Evolutionary conservation across 2,329 filamentous ascomycete genomes (phyloP).

Genomic region (Cytospora leucostoma): DNA sequence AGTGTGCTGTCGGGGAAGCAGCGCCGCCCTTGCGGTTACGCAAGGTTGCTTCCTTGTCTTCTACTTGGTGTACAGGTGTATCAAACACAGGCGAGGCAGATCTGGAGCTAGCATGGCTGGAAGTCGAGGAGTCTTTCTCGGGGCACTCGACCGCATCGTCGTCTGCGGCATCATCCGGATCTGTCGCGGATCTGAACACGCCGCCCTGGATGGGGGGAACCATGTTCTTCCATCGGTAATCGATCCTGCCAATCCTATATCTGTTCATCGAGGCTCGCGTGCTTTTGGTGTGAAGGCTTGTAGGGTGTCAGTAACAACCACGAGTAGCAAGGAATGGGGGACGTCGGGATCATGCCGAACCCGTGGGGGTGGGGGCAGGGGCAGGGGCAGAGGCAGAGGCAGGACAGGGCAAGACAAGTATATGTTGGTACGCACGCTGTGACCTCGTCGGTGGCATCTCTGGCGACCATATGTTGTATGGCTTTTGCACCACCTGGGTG

Average conservation of each 20-base stretch:
- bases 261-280: conserved; percentile 74
- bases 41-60: conserved; percentile 30
- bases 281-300: conserved; percentile 78
- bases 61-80: conserved; percentile 2
- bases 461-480: conserved; percentile 89
- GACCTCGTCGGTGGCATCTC: conserved; percentile 93
- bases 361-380: too few relatives aligned
- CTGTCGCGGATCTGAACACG: conserved; percentile 58
- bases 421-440: conserved; percentile 71
- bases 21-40: conserved; percentile 42
- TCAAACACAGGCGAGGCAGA: conserved; percentile 62
- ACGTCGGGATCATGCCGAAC: too few relatives aligned
- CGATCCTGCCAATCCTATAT: conserved; percentile 80
- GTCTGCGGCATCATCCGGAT: conserved; percentile 40
- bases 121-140: conserved; percentile 26
- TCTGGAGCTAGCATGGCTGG: conserved; percentile 29
- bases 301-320: conserved; percentile 10
- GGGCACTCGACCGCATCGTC: conserved; percentile 30
- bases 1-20: conserved; percentile 35
- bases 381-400: too few relatives aligned
- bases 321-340: background rate
- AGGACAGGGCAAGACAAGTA: background rate
- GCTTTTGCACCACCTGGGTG: conserved; percentile 92
- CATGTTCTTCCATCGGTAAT: conserved; percentile 86
- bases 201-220: conserved; percentile 90